Percentiles rank a stretch among this genome's conserved stretches.
Evolutionary conservation across 1,139 yeast genomes (phyloP).

Genomic region (Candida glucosophila): DNA sequence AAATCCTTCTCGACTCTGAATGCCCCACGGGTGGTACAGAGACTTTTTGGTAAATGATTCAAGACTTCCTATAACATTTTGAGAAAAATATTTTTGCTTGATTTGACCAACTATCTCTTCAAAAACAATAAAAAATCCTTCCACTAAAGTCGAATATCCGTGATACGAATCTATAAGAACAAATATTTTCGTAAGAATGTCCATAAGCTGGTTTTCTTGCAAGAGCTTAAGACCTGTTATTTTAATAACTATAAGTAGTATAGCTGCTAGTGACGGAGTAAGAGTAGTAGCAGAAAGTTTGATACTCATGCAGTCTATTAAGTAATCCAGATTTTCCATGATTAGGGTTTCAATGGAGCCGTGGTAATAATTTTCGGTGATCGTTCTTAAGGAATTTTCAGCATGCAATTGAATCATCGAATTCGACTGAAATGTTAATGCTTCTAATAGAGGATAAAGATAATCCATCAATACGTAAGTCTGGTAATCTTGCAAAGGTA

Average conservation of each 20-base stretch:
- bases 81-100: slow-evolving; percentile 24
- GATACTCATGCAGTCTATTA: slow-evolving; percentile 67
- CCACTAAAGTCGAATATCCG: slow-evolving; percentile 65
- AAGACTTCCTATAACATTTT: too few relatives aligned
- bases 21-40: slow-evolving; percentile 56
- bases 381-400: slow-evolving; percentile 13
- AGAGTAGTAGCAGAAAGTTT: slow-evolving; percentile 55
- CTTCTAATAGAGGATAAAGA: slow-evolving; percentile 27
- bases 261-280: slow-evolving; percentile 66
- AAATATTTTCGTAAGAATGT: slow-evolving; percentile 66
- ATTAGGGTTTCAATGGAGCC: slow-evolving; percentile 51
- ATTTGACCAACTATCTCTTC: slow-evolving; percentile 55
- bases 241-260: slow-evolving; percentile 56
- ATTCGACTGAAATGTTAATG: slow-evolving; percentile 20
- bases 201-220: slow-evolving; percentile 49
- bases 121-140: slow-evolving; percentile 69
- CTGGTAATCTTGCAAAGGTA: slow-evolving; percentile 20
- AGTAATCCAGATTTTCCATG: slow-evolving; percentile 65
- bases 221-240: slow-evolving; percentile 64
- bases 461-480: slow-evolving; percentile 24
- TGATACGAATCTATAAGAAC: slow-evolving; percentile 75
- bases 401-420: slow-evolving; percentile 26
- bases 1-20: slow-evolving; percentile 30
- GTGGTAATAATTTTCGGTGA: slow-evolving; percentile 49
- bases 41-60: too few relatives aligned